Evolutionary conservation across 495 filamentous ascomycete genomes (phyloP).

Genomic region (Melanomma pulvis-pyrius): DNA sequence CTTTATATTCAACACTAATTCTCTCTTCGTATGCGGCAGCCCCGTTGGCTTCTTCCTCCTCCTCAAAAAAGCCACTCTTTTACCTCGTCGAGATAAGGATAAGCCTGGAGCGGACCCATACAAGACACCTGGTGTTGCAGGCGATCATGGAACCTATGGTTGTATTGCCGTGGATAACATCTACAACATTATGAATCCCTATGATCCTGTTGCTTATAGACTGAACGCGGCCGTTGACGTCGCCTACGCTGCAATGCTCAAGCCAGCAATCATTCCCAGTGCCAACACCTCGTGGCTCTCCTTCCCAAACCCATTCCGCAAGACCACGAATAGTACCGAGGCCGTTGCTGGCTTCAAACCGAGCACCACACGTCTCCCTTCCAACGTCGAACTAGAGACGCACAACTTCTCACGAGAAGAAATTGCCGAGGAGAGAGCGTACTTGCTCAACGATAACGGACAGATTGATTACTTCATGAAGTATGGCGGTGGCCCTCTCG

Average conservation of each 20-base stretch:
- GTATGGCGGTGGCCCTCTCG: conserved; percentile 77
- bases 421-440: conserved; percentile 85
- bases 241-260: conserved; percentile 74
- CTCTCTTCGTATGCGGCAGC: conserved; percentile 89
- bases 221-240: conserved; percentile 88
- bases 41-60: conserved; percentile 92
- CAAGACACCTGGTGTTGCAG: conserved; percentile 64
- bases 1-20: conserved; percentile 89
- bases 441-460: conserved; percentile 89
- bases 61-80: conserved; percentile 77
- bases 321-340: background rate
- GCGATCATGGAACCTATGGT: conserved; percentile 76
- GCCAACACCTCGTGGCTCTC: conserved; percentile 53
- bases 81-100: conserved; percentile 72
- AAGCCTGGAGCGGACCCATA: conserved; percentile 69
- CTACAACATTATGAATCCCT: conserved; percentile 81
- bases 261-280: conserved; percentile 76
- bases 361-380: conserved; percentile 64
- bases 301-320: conserved; percentile 26
- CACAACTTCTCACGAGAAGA: conserved; percentile 94
- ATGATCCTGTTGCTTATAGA: conserved; percentile 76
- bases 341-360: conserved; percentile 27
- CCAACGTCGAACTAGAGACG: conserved; percentile 90
- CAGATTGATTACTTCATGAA: conserved; percentile 88
- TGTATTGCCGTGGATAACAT: conserved; percentile 94